phyloP scores from a whole-genome alignment of 1,139 yeast genomes.

The Diutina scorzettiae region DNA sequence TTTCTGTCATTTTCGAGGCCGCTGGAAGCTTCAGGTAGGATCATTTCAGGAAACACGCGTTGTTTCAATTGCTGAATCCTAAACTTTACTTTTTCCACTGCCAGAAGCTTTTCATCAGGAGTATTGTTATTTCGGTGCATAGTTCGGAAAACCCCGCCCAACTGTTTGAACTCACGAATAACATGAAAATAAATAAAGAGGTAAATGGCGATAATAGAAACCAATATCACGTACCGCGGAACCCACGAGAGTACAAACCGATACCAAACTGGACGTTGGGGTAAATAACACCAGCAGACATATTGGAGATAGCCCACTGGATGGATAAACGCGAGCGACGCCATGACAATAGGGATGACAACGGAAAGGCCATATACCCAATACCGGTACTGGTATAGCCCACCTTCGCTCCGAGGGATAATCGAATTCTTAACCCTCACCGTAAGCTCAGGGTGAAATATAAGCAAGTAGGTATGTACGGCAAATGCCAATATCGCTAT shows the following conservation, averaged over 20 bases:
- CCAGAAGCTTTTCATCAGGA: not conserved
- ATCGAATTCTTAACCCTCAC: slow-evolving; percentile 30
- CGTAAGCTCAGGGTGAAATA: slow-evolving; percentile 46
- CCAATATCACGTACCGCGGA: slow-evolving; percentile 60
- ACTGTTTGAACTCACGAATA: slow-evolving; percentile 41
- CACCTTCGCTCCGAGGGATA: slow-evolving; percentile 46
- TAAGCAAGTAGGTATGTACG: slow-evolving; percentile 64
- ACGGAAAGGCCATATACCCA: slow-evolving; percentile 50
- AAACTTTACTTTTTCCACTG: not conserved
- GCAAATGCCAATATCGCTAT: slow-evolving; percentile 77
- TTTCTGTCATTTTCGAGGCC: not conserved
- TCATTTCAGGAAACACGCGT: slow-evolving; percentile 19
- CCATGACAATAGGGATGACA: slow-evolving; percentile 53
- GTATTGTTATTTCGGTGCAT: slow-evolving; percentile 14
- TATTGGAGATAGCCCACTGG: slow-evolving; percentile 44
- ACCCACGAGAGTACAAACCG: slow-evolving; percentile 71
- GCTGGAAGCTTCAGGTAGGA: slow-evolving; percentile 15
- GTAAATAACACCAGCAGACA: slow-evolving; percentile 75
- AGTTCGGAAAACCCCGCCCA: slow-evolving; percentile 35
- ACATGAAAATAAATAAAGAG: slow-evolving; percentile 66
- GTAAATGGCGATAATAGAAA: slow-evolving; percentile 55
- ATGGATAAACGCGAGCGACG: slow-evolving; percentile 58
- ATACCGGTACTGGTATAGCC: slow-evolving; percentile 49
- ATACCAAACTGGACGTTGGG: slow-evolving; percentile 65
- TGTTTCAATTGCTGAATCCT: slow-evolving; percentile 12